Evolutionary conservation across 2,329 filamentous ascomycete species (phyloP).

Genomic region (Sclerotinia spermophila): DNA sequence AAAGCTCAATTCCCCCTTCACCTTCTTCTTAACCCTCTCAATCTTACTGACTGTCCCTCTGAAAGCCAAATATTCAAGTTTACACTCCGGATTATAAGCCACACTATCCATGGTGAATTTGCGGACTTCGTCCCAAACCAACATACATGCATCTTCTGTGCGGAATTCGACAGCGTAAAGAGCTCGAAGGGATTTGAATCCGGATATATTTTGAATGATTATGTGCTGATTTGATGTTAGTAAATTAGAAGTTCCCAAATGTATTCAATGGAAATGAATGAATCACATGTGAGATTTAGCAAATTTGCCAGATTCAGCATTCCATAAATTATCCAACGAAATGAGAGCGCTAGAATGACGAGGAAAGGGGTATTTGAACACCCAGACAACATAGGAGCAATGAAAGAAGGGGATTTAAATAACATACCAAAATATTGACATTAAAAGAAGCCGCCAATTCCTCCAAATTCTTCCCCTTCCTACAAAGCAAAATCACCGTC

Average conservation of each 20-base stretch:
- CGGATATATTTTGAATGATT: constrained; percentile 52
- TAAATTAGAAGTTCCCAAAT: not conserved
- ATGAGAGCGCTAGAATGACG: too few species aligned
- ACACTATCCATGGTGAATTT: constrained; percentile 58
- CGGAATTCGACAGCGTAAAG: constrained; percentile 54
- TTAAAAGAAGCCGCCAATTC: constrained; percentile 56
- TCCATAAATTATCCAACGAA: not conserved
- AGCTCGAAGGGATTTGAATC: constrained; percentile 48
- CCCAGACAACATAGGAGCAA: not conserved
- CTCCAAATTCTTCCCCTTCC: constrained; percentile 46
- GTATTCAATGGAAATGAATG: not conserved
- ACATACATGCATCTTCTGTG: constrained; percentile 50
- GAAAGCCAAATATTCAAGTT: constrained; percentile 57
- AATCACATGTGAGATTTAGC: not conserved
- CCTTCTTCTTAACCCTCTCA: constrained; percentile 22
- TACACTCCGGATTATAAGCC: constrained; percentile 51
- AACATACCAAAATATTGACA: constrained; percentile 50
- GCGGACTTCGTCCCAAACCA: constrained; percentile 54
- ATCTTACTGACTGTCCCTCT: constrained; percentile 45
- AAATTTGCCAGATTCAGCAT: not conserved
- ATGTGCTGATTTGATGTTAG: constrained; percentile 45
- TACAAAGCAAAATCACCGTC: constrained; percentile 52
- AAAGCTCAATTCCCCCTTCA: constrained; percentile 13
- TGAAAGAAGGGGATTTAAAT: not conserved
- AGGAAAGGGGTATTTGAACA: not conserved